A percentile compares a stretch with the other conserved stretches of the same genome.
phyloP scores from a whole-genome alignment of 495 filamentous ascomycete genomes.

The Daldinia bambusicola region DNA sequence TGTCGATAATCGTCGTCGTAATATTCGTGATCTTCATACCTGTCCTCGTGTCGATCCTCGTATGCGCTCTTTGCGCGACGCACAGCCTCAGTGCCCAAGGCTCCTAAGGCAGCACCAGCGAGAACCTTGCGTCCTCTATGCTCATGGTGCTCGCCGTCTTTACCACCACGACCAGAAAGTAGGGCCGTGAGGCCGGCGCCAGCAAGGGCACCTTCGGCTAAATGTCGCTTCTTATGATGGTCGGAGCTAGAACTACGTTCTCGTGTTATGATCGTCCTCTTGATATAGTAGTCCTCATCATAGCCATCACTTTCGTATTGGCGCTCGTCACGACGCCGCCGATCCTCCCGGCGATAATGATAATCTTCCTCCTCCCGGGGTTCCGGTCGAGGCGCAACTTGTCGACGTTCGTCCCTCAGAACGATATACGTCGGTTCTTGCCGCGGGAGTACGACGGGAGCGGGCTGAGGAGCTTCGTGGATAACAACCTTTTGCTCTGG shows the following conservation, averaged over 20 bases:
- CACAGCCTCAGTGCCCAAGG: conserved; percentile 80
- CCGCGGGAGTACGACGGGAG: conserved; percentile 71
- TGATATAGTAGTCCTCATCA: conserved; percentile 58
- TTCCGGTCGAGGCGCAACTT: conserved; percentile 54
- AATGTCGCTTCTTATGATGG: conserved; percentile 76
- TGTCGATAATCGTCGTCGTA: conserved; percentile 47
- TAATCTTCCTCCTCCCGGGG: conserved; percentile 70
- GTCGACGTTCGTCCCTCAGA: conserved; percentile 66
- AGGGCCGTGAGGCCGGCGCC: conserved; percentile 81
- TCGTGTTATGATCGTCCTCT: conserved; percentile 55
- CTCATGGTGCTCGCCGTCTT: conserved; percentile 65
- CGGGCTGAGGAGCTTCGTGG: conserved; percentile 72
- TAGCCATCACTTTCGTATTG: conserved; percentile 66
- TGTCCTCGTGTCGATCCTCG: conserved; percentile 69
- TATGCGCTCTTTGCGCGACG: conserved; percentile 78
- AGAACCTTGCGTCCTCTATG: conserved; percentile 77
- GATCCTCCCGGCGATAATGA: conserved; percentile 59
- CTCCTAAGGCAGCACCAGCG: conserved; percentile 83
- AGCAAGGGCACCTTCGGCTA: conserved; percentile 87
- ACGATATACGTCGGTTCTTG: conserved; percentile 76
- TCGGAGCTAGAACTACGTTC: conserved; percentile 67
- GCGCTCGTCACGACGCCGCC: conserved; percentile 49
- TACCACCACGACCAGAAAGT: conserved; percentile 72
- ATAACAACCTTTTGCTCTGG: conserved; percentile 78
- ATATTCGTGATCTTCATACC: conserved; percentile 50